Conservation (phyloP, 1,284 basidiomycete genomes). For the Ustilago loliicola region DNA sequence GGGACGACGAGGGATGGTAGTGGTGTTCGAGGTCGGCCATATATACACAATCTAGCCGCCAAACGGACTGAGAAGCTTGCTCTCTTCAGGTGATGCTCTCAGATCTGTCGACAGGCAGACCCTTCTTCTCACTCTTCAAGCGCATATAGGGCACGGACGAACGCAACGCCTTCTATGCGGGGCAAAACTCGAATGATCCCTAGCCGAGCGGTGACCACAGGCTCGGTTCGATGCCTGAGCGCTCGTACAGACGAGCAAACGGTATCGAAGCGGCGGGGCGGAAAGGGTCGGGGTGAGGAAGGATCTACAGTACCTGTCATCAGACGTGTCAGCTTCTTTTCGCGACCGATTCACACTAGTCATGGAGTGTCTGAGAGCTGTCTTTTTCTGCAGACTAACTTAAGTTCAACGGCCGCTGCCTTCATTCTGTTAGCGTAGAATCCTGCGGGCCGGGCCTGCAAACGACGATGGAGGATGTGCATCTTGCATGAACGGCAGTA, state of each 20-base stretch:
- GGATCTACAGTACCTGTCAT: neutral
- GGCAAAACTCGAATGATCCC: neutral
- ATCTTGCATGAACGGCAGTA: neutral
- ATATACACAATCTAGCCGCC: neutral
- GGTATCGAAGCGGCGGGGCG: neutral
- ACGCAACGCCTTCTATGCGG: neutral
- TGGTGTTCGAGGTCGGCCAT: neutral
- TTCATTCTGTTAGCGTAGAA: neutral
- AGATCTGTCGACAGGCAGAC: too few relatives aligned
- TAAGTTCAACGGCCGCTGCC: too few relatives aligned
- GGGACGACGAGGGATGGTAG: too few relatives aligned
- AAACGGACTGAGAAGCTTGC: neutral
- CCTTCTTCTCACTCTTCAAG: too few relatives aligned
- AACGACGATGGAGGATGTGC: conserved; percentile 13
- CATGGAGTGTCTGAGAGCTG: neutral
- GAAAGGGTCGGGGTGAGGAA: neutral
- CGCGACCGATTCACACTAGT: neutral
- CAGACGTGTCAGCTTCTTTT: neutral
- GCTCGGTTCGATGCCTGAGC: neutral
- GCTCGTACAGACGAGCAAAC: neutral
- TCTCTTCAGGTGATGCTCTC: neutral
- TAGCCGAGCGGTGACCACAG: neutral
- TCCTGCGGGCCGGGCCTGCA: neutral
- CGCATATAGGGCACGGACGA: neutral
- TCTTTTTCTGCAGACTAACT: too few relatives aligned